phyloP scores from a whole-genome alignment of 192 early-diverging fungal genomes.

The Coemansia sp. region DNA sequence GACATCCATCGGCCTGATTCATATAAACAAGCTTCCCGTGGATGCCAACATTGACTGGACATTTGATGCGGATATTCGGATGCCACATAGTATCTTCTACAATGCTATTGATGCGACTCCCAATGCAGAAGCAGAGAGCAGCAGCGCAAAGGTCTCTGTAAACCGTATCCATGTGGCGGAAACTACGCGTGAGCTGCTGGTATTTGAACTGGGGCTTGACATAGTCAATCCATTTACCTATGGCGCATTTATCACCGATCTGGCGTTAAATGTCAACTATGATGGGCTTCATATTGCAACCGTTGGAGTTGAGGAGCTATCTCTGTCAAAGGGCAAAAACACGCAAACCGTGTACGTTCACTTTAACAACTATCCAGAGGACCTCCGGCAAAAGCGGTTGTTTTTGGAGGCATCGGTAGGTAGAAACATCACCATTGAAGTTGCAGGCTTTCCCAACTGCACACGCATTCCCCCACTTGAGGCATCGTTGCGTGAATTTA shows the following conservation, averaged over 20 bases:
- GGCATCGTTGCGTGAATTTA: slow-evolving; percentile 30
- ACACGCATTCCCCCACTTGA: slow-evolving; percentile 39
- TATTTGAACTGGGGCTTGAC: slow-evolving; percentile 19
- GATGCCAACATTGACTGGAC: slow-evolving; percentile 12
- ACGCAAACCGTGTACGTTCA: slow-evolving; percentile 18
- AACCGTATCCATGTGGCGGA: slow-evolving; percentile 31
- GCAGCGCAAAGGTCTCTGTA: slow-evolving; percentile 12
- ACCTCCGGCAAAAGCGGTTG: slow-evolving; percentile 36
- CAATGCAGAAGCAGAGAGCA: no score
- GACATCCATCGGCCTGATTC: slow-evolving; percentile 36
- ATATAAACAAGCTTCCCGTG: slow-evolving; percentile 23
- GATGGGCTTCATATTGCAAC: slow-evolving; percentile 36
- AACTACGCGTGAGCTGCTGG: slow-evolving; percentile 24
- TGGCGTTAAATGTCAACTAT: slow-evolving; percentile 28
- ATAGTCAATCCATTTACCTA: slow-evolving; percentile 39
- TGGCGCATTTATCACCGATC: slow-evolving; percentile 34
- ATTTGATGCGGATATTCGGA: slow-evolving; percentile 2
- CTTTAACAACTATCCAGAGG: slow-evolving; percentile 38
- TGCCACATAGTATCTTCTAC: no score
- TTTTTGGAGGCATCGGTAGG: slow-evolving; percentile 35
- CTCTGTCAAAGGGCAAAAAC: slow-evolving; percentile 19
- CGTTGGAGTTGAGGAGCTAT: slow-evolving; percentile 23
- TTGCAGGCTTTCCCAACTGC: slow-evolving; percentile 41
- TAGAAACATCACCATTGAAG: slow-evolving; percentile 22
- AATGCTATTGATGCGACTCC: no score